Conservation (phyloP, 208 protist genomes). For the Porcisia hertigi region DNA sequence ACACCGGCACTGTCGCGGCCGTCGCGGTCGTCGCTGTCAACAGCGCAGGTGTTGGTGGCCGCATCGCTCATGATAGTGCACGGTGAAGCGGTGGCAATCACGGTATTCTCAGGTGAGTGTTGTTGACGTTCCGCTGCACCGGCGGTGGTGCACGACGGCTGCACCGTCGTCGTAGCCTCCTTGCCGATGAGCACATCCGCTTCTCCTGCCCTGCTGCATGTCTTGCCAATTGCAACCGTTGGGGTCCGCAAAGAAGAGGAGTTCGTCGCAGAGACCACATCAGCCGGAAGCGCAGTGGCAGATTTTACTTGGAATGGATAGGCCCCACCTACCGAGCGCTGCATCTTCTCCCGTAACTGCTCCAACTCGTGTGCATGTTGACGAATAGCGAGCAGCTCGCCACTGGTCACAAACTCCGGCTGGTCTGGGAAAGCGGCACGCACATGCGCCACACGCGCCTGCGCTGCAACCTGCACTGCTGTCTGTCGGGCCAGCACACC, state of each 20-base stretch:
- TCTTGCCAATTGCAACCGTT: not conserved
- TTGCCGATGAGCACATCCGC: not conserved
- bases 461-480: slow-evolving; percentile 13
- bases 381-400: slow-evolving; percentile 21
- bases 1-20: not conserved
- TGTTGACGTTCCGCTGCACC: not conserved
- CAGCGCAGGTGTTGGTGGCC: not conserved
- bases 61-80: not conserved
- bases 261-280: not conserved
- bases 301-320: not conserved
- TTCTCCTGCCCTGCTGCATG: not conserved
- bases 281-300: not conserved
- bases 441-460: slow-evolving; percentile 15
- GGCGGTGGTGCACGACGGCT: not conserved
- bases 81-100: not conserved
- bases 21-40: not conserved
- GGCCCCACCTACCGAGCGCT: not conserved
- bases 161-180: not conserved
- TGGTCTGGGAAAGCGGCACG: not conserved
- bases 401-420: not conserved
- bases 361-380: slow-evolving; percentile 21
- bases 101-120: not conserved
- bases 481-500: slow-evolving; percentile 1
- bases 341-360: slow-evolving; percentile 10
- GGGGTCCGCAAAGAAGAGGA: not conserved